These are phyloP conservation scores for Citrullus amarus DNA, from an alignment of 306 rosid genomes.

Conservation along the genomic window DNA sequence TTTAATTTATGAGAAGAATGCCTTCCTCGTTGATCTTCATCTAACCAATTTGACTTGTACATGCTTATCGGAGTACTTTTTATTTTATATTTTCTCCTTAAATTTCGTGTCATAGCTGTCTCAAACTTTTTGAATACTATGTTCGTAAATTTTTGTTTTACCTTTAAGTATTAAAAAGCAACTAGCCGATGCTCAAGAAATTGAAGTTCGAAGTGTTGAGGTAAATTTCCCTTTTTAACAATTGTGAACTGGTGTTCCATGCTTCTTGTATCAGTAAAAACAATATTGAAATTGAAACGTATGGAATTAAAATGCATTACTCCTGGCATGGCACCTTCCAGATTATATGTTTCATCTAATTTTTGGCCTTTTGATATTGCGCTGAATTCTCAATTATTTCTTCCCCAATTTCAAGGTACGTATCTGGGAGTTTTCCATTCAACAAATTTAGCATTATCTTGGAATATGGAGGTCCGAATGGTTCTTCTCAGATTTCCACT, in stretches of 20 bases:
- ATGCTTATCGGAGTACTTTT: background rate
- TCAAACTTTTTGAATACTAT: background rate
- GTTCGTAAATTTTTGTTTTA: background rate
- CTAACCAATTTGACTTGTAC: background rate
- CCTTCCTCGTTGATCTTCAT: background rate
- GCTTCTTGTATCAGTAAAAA: background rate
- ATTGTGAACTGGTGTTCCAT: background rate
- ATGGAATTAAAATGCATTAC: background rate
- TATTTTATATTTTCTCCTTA: background rate
- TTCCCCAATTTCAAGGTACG: slow-evolving; percentile 27
- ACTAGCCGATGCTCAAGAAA: background rate
- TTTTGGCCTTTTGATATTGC: background rate
- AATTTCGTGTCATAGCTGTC: background rate
- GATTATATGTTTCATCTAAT: background rate
- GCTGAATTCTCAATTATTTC: background rate
- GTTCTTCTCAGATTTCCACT: slow-evolving; percentile 34
- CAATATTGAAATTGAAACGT: background rate
- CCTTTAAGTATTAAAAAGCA: background rate
- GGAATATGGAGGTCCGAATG: slow-evolving; percentile 49
- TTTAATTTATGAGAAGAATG: background rate
- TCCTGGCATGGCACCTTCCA: background rate
- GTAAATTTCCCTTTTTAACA: background rate
- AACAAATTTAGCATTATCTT: slow-evolving; percentile 38
- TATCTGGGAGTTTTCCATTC: slow-evolving; percentile 39
- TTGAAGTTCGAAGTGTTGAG: background rate